phyloP scores from a whole-genome alignment of 371 early-diverging fungal species.

The Syncephalis fuscata region DNA sequence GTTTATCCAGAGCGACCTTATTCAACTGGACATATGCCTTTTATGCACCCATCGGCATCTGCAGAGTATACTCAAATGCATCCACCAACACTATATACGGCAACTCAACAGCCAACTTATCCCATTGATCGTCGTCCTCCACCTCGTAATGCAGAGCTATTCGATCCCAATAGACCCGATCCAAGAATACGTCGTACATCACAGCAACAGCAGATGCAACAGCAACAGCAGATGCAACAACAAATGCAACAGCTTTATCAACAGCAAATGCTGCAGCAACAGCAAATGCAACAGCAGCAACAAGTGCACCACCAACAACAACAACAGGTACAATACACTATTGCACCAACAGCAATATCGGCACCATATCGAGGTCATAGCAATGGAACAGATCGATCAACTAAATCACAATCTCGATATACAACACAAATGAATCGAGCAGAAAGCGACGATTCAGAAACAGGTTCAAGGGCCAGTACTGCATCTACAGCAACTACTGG shows the following conservation, averaged over 20 bases:
- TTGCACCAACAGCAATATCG: no score
- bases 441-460: no score
- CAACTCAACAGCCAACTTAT: not conserved
- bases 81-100: no score
- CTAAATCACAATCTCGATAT: no score
- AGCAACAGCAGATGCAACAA: constrained; percentile 2
- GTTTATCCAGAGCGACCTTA: no score
- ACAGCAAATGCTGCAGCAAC: constrained; percentile 10
- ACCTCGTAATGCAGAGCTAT: not conserved
- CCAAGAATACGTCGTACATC: not conserved
- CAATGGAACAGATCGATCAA: not conserved
- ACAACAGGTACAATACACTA: no score
- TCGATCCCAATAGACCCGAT: constrained; percentile 1
- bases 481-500: constrained; percentile 4
- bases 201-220: constrained; percentile 2
- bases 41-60: no score
- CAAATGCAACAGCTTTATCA: constrained; percentile 4
- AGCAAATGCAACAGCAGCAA: no score
- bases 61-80: no score
- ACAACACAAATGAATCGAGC: no score
- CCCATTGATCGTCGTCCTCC: not conserved
- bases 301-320: no score
- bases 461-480: constrained; percentile 7
- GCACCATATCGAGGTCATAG: not conserved
- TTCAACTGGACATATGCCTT: no score